A percentile compares a stretch with the other conserved stretches of the same genome.
These are phyloP conservation scores for Hymenoscyphus infarciens DNA, from an alignment of 2,329 filamentous ascomycete genomes.

Conservation along the genomic window DNA sequence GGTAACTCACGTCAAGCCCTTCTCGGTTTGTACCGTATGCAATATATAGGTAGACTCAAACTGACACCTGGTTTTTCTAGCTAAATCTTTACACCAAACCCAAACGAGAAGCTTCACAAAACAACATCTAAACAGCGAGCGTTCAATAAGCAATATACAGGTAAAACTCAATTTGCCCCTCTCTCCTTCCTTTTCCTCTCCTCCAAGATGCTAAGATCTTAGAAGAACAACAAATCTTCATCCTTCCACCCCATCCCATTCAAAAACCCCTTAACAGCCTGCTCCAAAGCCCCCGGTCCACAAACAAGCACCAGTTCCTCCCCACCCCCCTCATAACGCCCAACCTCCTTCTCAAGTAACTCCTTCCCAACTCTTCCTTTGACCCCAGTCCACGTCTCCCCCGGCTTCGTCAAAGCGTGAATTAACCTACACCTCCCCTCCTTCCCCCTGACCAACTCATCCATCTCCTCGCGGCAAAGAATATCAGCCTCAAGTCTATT, in stretches of 20 bases:
- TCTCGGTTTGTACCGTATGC: no score
- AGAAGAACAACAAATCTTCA: constrained; percentile 75
- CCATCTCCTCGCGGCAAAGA: constrained; percentile 71
- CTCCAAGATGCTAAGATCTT: constrained; percentile 11
- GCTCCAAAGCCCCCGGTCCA: constrained; percentile 73
- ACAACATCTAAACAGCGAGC: no score
- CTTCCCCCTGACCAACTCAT: constrained; percentile 54
- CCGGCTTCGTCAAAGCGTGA: constrained; percentile 65
- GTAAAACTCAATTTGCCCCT: background rate
- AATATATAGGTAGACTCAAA: no score
- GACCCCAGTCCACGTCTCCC: constrained; percentile 62
- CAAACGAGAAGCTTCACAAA: no score
- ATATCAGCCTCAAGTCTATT: constrained; percentile 79
- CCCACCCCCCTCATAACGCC: constrained; percentile 38
- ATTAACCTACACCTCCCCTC: constrained; percentile 58
- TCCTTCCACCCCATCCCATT: constrained; percentile 66
- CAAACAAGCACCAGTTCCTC: constrained; percentile 71
- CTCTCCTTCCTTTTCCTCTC: background rate
- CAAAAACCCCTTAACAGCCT: constrained; percentile 55
- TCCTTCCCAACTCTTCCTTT: constrained; percentile 63
- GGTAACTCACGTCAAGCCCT: no score
- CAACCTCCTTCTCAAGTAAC: constrained; percentile 59
- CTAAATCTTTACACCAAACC: no score
- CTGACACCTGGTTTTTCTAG: no score
- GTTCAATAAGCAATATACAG: no score